phyloP scores from a whole-genome alignment of 345 rosid genomes.

The Anastatica hierochuntica region DNA sequence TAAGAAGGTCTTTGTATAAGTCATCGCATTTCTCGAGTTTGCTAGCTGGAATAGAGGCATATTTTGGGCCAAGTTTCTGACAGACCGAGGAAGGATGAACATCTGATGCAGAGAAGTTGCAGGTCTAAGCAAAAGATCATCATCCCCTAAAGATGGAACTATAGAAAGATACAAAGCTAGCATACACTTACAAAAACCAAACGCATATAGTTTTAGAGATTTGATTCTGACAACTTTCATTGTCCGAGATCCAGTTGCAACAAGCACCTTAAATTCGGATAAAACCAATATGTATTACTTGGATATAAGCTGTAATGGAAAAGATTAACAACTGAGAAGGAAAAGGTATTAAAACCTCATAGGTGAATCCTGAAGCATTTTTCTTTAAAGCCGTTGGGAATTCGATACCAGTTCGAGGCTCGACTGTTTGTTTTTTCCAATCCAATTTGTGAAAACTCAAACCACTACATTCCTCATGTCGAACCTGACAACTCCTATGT shows the following conservation, averaged over 20 bases:
- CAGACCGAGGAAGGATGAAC: slow-evolving; percentile 73
- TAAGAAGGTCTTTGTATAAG: slow-evolving; percentile 83
- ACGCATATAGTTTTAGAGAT: slow-evolving; percentile 74
- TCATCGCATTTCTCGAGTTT: slow-evolving; percentile 44
- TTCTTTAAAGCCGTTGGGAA: slow-evolving; percentile 55
- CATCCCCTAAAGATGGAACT: neutral
- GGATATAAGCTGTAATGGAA: neutral
- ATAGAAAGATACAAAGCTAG: slow-evolving; percentile 20
- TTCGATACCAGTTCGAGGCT: slow-evolving; percentile 78
- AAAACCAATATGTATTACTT: neutral
- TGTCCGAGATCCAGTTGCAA: slow-evolving; percentile 87
- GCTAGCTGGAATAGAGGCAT: slow-evolving; percentile 45
- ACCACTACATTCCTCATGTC: slow-evolving; percentile 29
- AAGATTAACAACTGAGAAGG: neutral
- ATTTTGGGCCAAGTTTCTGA: slow-evolving; percentile 68
- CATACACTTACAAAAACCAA: slow-evolving; percentile 83
- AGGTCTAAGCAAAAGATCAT: slow-evolving; percentile 3
- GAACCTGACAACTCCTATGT: slow-evolving; percentile 51
- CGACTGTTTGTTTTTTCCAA: slow-evolving; percentile 42
- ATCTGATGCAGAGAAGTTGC: slow-evolving; percentile 31
- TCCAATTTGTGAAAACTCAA: slow-evolving; percentile 45
- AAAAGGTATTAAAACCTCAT: slow-evolving; percentile 40
- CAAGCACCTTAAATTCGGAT: slow-evolving; percentile 59
- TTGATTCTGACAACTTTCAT: slow-evolving; percentile 74
- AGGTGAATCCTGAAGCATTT: slow-evolving; percentile 32